Evolutionary conservation across 2,329 filamentous ascomycete genomes (phyloP).

Genomic region (Dendrostoma leiphaemia): DNA sequence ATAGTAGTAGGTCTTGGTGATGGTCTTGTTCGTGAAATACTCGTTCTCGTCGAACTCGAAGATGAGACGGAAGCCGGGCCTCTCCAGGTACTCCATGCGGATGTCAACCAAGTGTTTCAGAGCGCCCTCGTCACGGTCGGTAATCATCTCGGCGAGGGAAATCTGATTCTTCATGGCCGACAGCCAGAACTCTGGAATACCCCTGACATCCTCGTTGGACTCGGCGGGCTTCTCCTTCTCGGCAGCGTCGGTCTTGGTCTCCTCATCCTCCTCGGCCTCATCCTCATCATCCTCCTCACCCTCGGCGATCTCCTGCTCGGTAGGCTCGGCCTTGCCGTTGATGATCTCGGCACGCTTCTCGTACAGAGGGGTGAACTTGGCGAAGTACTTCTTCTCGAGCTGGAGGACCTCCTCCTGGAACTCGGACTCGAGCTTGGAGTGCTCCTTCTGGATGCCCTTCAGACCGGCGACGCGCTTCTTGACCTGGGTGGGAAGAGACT

Average conservation of each 20-base stretch:
- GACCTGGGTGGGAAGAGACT: conserved; percentile 86
- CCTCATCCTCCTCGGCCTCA: conserved; percentile 56
- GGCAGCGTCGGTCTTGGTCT: conserved; percentile 35
- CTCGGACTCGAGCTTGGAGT: conserved; percentile 95
- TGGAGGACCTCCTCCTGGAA: conserved; percentile 98
- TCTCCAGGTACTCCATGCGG: conserved; percentile 98
- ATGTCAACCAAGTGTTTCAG: conserved; percentile 89
- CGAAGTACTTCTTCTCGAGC: conserved; percentile 99
- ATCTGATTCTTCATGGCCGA: conserved; percentile 99
- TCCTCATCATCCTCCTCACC: conserved; percentile 80
- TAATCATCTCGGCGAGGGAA: conserved; percentile 97
- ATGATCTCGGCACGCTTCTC: conserved; percentile 91
- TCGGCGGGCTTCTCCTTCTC: conserved; percentile 59
- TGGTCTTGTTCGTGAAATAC: conserved; percentile 94
- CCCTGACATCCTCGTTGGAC: conserved; percentile 56
- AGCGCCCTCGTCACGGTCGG: conserved; percentile 91
- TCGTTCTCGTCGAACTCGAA: conserved; percentile 96
- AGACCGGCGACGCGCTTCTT: conserved; percentile 91
- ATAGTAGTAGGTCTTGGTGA: conserved; percentile 99
- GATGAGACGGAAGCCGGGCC: conserved; percentile 95
- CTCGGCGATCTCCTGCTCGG: conserved; percentile 79
- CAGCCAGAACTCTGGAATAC: conserved; percentile 99
- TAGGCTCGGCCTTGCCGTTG: conserved; percentile 83
- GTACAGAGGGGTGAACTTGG: conserved; percentile 97
- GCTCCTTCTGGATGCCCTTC: conserved; percentile 98